Base-by-base conservation (phyloP, 169 alveolate species). In the Theileria orientalis region DNA sequence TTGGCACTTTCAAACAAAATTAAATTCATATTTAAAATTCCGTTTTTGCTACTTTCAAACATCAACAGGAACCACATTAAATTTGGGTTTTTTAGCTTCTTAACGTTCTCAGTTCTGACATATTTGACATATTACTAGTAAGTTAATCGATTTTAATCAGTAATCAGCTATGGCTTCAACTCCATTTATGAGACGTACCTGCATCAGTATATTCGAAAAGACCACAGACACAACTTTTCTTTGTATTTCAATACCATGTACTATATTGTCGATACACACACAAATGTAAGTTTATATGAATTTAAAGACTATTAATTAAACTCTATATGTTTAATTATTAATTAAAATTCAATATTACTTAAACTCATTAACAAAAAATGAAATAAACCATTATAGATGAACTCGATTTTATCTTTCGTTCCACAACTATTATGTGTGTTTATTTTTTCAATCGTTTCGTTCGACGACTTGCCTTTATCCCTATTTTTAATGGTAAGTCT, bases 191-290 rank as follows among this genome's bases (percentile, higher is more conserved):
- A 97, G 92, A 87, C 98, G 32, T 97, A 94, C 79, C 85, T 97
- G 19, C 96, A 97, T 83, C 99, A 98, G 78, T 87, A 96, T 64
- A 84, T 92, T 52, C 92, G 99, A 74, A 92, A 93, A 74, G 99
- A 98, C 79, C 44, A 95, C 89, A 86, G 99, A 23, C 99, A 98
- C 85, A 98, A 98, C 88, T 96, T 95, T 84, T 96, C 99, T 2
- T 91, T 95, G 44, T 96, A 93, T 92, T 98, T 95, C 90, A 97
- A 97, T 82, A 74, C 90, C 67, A 94, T 96, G 76, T 97, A 97
- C 90, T 87, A 90, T 86, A 41, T 74, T 46, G 82, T 82, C 66
- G 83, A 69, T 67, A 64, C 90, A 51, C 77, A 78, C 62, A 46
- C 77, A 40, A 76, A 77, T 93, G 96, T 92, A 37, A 57, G 51